Base-by-base conservation (phyloP, 208 protist species). In the Leishmania arabica region DNA sequence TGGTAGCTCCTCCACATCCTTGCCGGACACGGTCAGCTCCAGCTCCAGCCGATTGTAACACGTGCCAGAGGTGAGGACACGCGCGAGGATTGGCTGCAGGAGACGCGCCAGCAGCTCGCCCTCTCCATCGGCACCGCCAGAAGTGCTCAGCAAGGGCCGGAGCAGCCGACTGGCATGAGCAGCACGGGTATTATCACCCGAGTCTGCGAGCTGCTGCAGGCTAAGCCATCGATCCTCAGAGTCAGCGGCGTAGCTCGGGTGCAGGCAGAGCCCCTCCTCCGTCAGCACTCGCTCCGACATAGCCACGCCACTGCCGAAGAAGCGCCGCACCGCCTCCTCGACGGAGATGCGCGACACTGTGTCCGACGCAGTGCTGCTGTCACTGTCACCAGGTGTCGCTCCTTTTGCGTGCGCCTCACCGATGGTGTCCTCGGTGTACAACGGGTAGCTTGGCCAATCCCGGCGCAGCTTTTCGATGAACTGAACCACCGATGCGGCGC, bases 11-110 rank as follows among this genome's bases (percentile, higher is more conserved):
- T 75, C 79, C 31, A 64, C 6, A 17, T 88, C 69, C 11, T 79
- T 70, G 17, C 93, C 93, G 49, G 85, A 90, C 47, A 95, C 75
- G 17, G 91, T 95, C 62, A 97, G 86, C 78, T 97, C 92, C 45
- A 95, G 62, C 84, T 97, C 89, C 34, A 97, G 71, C 2, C 86
- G 74, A 65, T 93, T 78, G 13, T 84, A 77, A 54, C 47, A 42
- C 42, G 62, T 84, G 37, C 82, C 79, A 13, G 84, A 79, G 37
- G 80, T 4, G 24, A 88, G 47, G 34, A 89, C 64, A n/a, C 82
- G 82, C 45, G 78, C 83, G 51, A 96, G 42, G 64, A 91, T 80
- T 1, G 90, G 88, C 62, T 77, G 66, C 6, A 96, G 78, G 49
- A 96, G 77, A 37, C 77, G 78, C 2, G 86, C 85, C 11, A 94